Evolutionary conservation across 2,329 filamentous ascomycete genomes (phyloP).

Genomic region (Fonsecaea pugnacius): DNA sequence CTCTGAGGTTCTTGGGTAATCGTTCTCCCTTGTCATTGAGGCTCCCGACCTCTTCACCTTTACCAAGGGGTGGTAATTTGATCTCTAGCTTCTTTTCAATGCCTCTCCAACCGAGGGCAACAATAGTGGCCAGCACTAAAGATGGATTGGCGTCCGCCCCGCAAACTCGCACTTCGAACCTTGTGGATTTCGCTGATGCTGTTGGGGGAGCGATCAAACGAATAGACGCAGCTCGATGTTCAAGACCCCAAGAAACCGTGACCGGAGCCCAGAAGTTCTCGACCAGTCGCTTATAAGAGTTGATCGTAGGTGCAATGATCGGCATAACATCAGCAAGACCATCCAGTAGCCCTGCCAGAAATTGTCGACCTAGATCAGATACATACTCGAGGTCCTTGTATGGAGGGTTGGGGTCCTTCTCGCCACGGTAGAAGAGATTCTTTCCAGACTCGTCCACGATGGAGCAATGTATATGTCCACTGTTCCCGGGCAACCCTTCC

Average conservation of each 20-base stretch:
- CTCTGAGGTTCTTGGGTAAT: conserved; percentile 81
- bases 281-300: conserved; percentile 96
- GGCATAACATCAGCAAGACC: conserved; percentile 96
- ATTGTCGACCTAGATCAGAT: conserved; percentile 87
- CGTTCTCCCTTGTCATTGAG: conserved; percentile 71
- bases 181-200: conserved; percentile 78
- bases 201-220: conserved; percentile 88
- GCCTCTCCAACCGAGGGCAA: conserved; percentile 87
- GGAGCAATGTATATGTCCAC: conserved; percentile 93
- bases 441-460: conserved; percentile 77
- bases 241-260: conserved; percentile 94
- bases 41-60: conserved; percentile 80
- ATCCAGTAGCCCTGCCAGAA: conserved; percentile 85
- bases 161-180: conserved; percentile 89
- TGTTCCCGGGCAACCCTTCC: conserved; percentile 89
- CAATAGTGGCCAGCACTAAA: conserved; percentile 81
- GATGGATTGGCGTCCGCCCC: conserved; percentile 94
- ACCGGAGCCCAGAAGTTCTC: conserved; percentile 99
- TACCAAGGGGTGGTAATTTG: conserved; percentile 77
- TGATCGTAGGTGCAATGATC: conserved; percentile 88
- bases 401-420: conserved; percentile 70
- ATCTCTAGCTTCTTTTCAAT: conserved; percentile 91
- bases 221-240: conserved; percentile 91
- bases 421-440: conserved; percentile 79
- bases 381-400: conserved; percentile 78